Base-by-base conservation (phyloP, 2,329 filamentous ascomycete genomes). In the Fusarium sp. region DNA sequence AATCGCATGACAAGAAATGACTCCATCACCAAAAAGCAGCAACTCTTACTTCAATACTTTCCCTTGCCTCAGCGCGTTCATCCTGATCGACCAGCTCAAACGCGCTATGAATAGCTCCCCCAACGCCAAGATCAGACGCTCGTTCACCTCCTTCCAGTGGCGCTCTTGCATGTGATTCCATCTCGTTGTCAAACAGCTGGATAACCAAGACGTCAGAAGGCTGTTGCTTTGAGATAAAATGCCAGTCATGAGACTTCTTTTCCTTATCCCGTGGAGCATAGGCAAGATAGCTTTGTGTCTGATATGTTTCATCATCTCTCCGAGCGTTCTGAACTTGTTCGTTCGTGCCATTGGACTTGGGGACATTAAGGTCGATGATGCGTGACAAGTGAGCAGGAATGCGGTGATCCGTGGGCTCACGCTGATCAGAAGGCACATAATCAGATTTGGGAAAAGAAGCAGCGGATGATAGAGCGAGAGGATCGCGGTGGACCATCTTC, bases 11-110 rank as follows among this genome's bases (percentile, higher is more conserved):
- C 8, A 26, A 26, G 24, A 26, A 26, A 26, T 26, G 24, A 26
- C 24, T 26, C 8, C 6, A 26, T 50, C 17, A 57, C 54, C 54
- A 57, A 9, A 57, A 57, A 4, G 45, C 46, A 2, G 54, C 54
- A 10, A 51, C 45, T 2, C 54, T 49, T n/a, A 52, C 54, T 33
- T 57, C 54, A 14, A 57, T 57, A 6, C 54, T 57, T 10, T 57
- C 46, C 2, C 54, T 22, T 10, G 54, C 38, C 9, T 57, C 54
- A 7, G 31, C 46, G 0, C 26, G n/a, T 8, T 43, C 38, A 9
- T 43, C 14, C n/a, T 57, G 54, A 28, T 34, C 46, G 7, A 36
- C 54, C 10, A 57, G 13, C 17, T 57, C 54, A 28, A 57, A 57
- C 4, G 54, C 54, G 36, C 54, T 57, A 11, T 57, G 54, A 11